phyloP scores from a whole-genome alignment of 2,329 filamentous ascomycete genomes.

The Penicillium thymicola region DNA sequence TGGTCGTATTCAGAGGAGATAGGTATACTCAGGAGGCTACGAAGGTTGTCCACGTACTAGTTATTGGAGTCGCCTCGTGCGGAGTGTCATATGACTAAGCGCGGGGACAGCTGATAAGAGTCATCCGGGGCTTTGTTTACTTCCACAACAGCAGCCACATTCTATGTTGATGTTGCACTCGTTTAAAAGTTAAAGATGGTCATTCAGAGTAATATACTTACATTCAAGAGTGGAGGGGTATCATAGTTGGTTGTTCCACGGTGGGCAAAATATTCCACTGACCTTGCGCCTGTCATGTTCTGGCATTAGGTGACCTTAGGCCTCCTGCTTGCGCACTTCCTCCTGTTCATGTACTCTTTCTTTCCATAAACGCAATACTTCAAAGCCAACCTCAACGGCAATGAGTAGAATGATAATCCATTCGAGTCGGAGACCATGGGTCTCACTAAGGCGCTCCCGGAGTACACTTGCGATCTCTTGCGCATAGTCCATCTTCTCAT shows the following conservation, averaged over 20 bases:
- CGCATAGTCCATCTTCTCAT: constrained; percentile 97
- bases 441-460: constrained; percentile 83
- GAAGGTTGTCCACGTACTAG: not conserved
- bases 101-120: constrained; percentile 1
- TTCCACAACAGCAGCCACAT: not conserved
- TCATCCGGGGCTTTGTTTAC: not conserved
- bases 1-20: not conserved
- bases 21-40: not conserved
- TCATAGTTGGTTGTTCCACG: constrained; percentile 8
- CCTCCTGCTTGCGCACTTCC: constrained; percentile 9
- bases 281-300: not conserved
- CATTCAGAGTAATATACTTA: not conserved
- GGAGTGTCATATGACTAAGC: constrained; percentile 6
- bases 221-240: constrained; percentile 16
- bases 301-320: not conserved
- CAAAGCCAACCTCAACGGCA: constrained; percentile 85
- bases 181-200: not conserved
- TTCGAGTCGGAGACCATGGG: constrained; percentile 81
- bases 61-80: constrained; percentile 1
- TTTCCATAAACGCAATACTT: constrained; percentile 69
- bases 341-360: constrained; percentile 51
- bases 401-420: constrained; percentile 96
- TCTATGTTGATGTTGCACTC: not conserved
- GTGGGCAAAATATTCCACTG: not conserved
- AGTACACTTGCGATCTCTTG: constrained; percentile 90